Evolutionary conservation across 2,329 filamentous ascomycete species (phyloP).

Genomic region (Penicillium nordicum): DNA sequence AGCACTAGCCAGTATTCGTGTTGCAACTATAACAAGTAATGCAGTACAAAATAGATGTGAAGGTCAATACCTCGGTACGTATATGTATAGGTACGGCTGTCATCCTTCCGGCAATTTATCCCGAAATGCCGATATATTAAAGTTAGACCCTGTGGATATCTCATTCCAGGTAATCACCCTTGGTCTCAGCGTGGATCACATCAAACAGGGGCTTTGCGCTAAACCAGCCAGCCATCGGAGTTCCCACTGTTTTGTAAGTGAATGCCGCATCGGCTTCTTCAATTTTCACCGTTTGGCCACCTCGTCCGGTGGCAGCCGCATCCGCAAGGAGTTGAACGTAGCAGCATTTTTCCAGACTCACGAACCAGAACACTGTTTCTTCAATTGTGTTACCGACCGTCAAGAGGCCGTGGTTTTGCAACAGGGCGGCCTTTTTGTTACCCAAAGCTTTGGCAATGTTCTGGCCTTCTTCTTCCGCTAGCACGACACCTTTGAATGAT

Average conservation of each 20-base stretch:
- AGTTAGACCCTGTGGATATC: neutral
- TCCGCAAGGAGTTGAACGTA: constrained; percentile 53
- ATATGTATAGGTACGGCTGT: no score
- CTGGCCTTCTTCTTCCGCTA: constrained; percentile 52
- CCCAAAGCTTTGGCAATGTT: constrained; percentile 51
- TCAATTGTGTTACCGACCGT: constrained; percentile 51
- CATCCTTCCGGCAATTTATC: no score
- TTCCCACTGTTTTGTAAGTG: constrained; percentile 65
- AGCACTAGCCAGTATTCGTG: neutral
- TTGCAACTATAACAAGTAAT: neutral
- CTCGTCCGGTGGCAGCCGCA: constrained; percentile 54
- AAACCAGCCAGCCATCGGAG: constrained; percentile 63
- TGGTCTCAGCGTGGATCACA: constrained; percentile 60
- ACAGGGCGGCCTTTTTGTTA: constrained; percentile 49
- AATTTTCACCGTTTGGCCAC: constrained; percentile 64
- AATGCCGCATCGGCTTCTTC: constrained; percentile 64
- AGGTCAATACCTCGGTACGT: no score
- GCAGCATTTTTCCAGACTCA: constrained; percentile 53
- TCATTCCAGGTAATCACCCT: constrained; percentile 53
- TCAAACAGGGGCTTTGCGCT: constrained; percentile 70
- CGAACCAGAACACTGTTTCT: constrained; percentile 54
- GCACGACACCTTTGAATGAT: constrained; percentile 53
- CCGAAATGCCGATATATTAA: neutral
- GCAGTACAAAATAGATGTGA: neutral
- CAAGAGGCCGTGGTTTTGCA: constrained; percentile 54